phyloP scores from a whole-genome alignment of 768 basidiomycete species.

The Pholiota molesta region DNA sequence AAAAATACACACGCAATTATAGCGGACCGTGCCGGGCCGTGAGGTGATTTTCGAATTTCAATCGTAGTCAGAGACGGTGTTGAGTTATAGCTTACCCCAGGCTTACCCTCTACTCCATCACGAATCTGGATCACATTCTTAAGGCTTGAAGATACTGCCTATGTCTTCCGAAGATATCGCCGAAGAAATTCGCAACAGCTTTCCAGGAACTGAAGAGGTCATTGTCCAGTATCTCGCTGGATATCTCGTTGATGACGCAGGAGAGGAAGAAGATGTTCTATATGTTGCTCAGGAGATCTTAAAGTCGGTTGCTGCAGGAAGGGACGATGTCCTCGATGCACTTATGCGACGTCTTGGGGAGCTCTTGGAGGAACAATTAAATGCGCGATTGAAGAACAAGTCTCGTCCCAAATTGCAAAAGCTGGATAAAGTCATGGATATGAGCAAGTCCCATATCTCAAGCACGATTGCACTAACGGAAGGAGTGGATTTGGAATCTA shows the following conservation, averaged over 20 bases:
- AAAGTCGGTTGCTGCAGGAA: conserved; percentile 71
- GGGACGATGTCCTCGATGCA: conserved; percentile 57
- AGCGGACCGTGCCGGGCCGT: not conserved
- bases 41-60: conserved; percentile 1
- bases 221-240: conserved; percentile 88
- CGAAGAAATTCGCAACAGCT: conserved; percentile 68
- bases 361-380: conserved; percentile 67
- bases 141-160: not conserved
- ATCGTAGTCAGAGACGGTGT: not conserved
- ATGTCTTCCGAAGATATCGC: conserved; percentile 81
- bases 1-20: no score
- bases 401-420: conserved; percentile 71
- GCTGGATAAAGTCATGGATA: conserved; percentile 85
- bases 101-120: no score
- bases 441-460: conserved; percentile 82
- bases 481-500: conserved; percentile 88
- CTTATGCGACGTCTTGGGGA: conserved; percentile 69
- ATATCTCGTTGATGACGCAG: conserved; percentile 86
- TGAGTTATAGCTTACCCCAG: no score
- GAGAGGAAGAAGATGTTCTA: conserved; percentile 88
- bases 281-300: conserved; percentile 74
- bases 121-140: not conserved
- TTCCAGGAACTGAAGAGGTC: conserved; percentile 83
- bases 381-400: conserved; percentile 55
- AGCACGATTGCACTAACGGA: conserved; percentile 79